A percentile compares a stretch with the other conserved stretches of the same genome.
These are phyloP conservation scores for Hymenoscyphus linearis DNA, from an alignment of 2,329 filamentous ascomycete species.

Conservation along the genomic window DNA sequence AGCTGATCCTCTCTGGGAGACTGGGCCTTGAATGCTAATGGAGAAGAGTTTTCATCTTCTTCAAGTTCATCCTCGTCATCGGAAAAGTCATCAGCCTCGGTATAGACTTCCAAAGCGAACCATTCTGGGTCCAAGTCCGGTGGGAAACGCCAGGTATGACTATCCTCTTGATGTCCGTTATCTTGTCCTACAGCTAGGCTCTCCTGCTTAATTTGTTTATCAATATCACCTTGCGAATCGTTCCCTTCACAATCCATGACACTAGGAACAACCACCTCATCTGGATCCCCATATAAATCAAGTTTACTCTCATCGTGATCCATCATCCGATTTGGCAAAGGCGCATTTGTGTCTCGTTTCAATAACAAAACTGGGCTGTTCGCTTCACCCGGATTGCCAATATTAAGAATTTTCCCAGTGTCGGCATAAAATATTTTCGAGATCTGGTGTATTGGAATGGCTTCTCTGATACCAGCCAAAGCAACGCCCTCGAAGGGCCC, in stretches of 20 bases:
- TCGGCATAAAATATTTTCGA: conserved; percentile 76
- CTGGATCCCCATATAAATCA: conserved; percentile 18
- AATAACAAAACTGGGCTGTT: conserved; percentile 65
- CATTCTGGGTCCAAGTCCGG: conserved; percentile 66
- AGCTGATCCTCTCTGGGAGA: conserved; percentile 12
- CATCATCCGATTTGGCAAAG: conserved; percentile 62
- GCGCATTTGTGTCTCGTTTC: conserved; percentile 61
- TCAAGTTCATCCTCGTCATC: conserved; percentile 42
- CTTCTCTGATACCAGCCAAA: conserved; percentile 59
- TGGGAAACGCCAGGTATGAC: conserved; percentile 48
- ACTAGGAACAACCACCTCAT: conserved; percentile 1
- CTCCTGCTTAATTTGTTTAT: conserved; percentile 29
- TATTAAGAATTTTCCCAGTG: conserved; percentile 69
- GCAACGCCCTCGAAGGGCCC: conserved; percentile 55
- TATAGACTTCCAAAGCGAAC: conserved; percentile 69
- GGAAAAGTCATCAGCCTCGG: conserved; percentile 48
- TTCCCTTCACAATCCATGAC: conserved; percentile 17
- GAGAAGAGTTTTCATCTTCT: conserved; percentile 18
- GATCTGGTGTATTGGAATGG: conserved; percentile 65
- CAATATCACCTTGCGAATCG: conserved; percentile 32
- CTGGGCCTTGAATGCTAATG: conserved; percentile 19
- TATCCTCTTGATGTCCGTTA: conserved; percentile 6
- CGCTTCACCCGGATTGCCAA: conserved; percentile 58
- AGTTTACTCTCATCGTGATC: conserved; percentile 33
- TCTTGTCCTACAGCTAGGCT: conserved; percentile 22